phyloP scores from a whole-genome alignment of 805 yeast genomes.

The Candida coquimbonensis region DNA sequence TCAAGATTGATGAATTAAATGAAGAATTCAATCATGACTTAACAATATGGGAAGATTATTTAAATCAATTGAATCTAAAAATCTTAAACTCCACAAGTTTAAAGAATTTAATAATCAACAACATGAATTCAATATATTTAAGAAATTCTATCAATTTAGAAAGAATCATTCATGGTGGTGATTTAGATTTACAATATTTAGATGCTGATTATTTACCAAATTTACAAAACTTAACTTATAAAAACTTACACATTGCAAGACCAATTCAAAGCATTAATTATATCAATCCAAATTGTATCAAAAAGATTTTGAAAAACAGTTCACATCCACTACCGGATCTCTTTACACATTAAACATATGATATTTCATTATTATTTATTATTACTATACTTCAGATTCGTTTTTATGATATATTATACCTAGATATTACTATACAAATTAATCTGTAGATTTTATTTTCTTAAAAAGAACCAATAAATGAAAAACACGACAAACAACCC shows the following conservation, averaged over 20 bases:
- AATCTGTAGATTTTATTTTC: slow-evolving; percentile 16
- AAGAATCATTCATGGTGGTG: slow-evolving; percentile 5
- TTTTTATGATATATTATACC: not conserved
- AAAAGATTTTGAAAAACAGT: slow-evolving; percentile 1
- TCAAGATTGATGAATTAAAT: slow-evolving; percentile 7
- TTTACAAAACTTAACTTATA: slow-evolving; percentile 1
- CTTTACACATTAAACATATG: not conserved
- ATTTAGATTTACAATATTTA: slow-evolving; percentile 2
- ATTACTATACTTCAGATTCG: too few relatives aligned
- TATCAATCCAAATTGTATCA: slow-evolving; percentile 4
- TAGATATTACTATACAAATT: not conserved
- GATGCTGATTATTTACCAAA: slow-evolving; percentile 8
- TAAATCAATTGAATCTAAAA: slow-evolving; percentile 1
- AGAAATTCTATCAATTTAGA: slow-evolving; percentile 1
- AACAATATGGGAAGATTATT: slow-evolving; percentile 4
- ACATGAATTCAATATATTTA: not conserved
- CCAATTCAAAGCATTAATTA: slow-evolving; percentile 5
- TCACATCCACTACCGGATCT: slow-evolving; percentile 2
- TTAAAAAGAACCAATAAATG: slow-evolving; percentile 73
- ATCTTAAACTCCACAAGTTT: not conserved
- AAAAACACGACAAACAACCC: slow-evolving; percentile 68
- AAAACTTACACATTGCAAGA: slow-evolving; percentile 1
- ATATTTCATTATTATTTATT: too few relatives aligned
- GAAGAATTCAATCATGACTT: slow-evolving; percentile 1
- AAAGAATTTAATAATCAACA: too few relatives aligned